phyloP scores from a whole-genome alignment of 768 basidiomycete genomes.

The Amanita rubescens region DNA sequence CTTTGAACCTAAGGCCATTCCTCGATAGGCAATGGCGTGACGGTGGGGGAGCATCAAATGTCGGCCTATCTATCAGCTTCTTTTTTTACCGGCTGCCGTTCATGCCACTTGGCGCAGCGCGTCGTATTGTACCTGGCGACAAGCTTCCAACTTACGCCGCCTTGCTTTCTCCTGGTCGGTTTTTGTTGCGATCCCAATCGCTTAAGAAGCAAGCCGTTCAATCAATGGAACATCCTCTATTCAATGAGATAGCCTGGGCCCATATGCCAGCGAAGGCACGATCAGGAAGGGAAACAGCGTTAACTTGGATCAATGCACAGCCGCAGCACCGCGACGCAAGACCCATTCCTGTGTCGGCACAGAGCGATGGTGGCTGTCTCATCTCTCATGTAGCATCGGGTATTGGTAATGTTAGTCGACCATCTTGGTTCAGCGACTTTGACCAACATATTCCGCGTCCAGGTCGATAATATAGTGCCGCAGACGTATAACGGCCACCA shows the following conservation, averaged over 20 bases:
- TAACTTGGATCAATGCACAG: background rate
- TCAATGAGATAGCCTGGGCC: slow-evolving; percentile 27
- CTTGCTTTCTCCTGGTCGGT: slow-evolving; percentile 31
- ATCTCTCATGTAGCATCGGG: slow-evolving; percentile 14
- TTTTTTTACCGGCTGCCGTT: slow-evolving; percentile 32
- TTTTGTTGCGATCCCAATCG: slow-evolving; percentile 28
- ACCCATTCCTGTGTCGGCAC: slow-evolving; percentile 9
- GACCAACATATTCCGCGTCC: background rate
- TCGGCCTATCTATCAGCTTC: slow-evolving; percentile 27
- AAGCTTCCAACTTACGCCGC: slow-evolving; percentile 26
- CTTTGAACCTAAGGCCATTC: slow-evolving; percentile 36
- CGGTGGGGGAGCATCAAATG: slow-evolving; percentile 30
- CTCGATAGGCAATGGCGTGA: slow-evolving; percentile 35
- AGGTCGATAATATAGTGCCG: slow-evolving; percentile 6
- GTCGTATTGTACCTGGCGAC: slow-evolving; percentile 19
- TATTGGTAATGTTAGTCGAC: slow-evolving; percentile 6
- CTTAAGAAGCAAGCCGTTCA: slow-evolving; percentile 22
- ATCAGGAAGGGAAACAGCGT: slow-evolving; percentile 13
- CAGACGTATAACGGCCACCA: background rate
- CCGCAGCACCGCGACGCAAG: slow-evolving; percentile 2
- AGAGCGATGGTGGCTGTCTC: slow-evolving; percentile 6
- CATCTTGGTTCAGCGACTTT: background rate
- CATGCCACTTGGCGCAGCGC: slow-evolving; percentile 29
- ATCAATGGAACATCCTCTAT: slow-evolving; percentile 30
- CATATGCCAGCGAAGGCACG: slow-evolving; percentile 14